Evolutionary conservation across 495 filamentous ascomycete genomes (phyloP), one percentile per base, ranked within the genome.

Genomic region (Aspergillus sclerotioniger): DNA sequence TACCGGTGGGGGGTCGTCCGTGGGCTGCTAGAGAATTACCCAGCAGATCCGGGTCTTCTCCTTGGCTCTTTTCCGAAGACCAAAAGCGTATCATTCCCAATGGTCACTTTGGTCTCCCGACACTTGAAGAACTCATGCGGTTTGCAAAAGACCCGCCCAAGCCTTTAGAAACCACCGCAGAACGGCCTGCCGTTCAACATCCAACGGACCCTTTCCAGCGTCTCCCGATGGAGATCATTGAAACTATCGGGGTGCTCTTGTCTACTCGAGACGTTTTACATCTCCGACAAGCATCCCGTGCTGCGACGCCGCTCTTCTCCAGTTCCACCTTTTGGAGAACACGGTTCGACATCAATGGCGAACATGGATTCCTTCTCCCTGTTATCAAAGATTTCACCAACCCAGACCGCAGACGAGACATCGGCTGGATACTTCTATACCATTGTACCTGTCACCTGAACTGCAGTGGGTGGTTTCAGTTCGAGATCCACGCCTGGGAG

Each of bases 381-480:
- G 29, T 56, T 8, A 10, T 53, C 28, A 25, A 16, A 9, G 17
- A 48, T 1, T 12, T 35, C 1, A 37, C 20, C 29, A 10, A 17
- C n/a, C 3, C 16, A 5, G 2, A 45, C 15, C 17, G 8, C 10
- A n/a, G 32, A 9, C 28, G 19, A 35, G 28, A 45, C 2, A 25
- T 56, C 10, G 54, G 49, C 44, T 56, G 54, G 54, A 33, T 28
- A 43, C 54, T 56, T 6, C 54, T 56, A 1, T 56, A 56, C 17
- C 54, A 56, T 44, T 48, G 54, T 19, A 56, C 54, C 21, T 33
- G 39, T 12, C 3, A 49, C 8, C 54, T 49, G 2, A 56, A 49
- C 16, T 49, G 54, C 19, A 56, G 41, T 15, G n/a, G 9, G 2
- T 25, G 41, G 29, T 56, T 48, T 35, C 39, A 48, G 0, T 20